Evolutionary conservation across 2,329 filamentous ascomycete genomes (phyloP).

Genomic region (Sclerotinia glacialis): DNA sequence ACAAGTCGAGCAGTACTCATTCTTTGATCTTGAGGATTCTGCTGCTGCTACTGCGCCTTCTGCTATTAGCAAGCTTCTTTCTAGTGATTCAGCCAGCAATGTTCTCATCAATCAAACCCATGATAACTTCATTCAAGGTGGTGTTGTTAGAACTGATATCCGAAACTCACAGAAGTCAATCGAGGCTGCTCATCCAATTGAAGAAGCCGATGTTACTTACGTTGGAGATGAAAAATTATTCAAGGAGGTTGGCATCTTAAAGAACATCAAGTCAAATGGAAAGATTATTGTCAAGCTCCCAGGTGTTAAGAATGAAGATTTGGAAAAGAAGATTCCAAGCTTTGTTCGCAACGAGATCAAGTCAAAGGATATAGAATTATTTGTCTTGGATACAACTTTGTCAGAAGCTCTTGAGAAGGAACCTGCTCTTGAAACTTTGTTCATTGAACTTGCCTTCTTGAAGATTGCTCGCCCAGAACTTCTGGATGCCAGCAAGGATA

Average conservation of each 20-base stretch:
- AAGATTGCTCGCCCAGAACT: constrained; percentile 68
- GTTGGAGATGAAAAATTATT: constrained; percentile 79
- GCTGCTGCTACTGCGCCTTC: constrained; percentile 62
- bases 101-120: constrained; percentile 60
- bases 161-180: constrained; percentile 78
- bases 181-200: constrained; percentile 78
- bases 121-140: constrained; percentile 69
- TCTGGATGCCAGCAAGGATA: constrained; percentile 60
- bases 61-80: constrained; percentile 58
- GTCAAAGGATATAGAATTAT: constrained; percentile 67
- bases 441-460: constrained; percentile 81
- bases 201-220: constrained; percentile 74
- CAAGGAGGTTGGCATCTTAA: constrained; percentile 70
- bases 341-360: constrained; percentile 68
- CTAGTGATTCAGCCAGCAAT: constrained; percentile 67
- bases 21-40: constrained; percentile 88
- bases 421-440: constrained; percentile 57
- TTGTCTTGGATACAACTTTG: constrained; percentile 69
- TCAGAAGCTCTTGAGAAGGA: constrained; percentile 68
- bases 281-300: constrained; percentile 74
- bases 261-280: constrained; percentile 66
- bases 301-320: constrained; percentile 79
- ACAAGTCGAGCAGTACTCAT: constrained; percentile 77
- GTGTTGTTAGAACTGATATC: constrained; percentile 79
- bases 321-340: constrained; percentile 80